Base-by-base conservation (phyloP, 352 stramenopile genomes). In the Phytophthora pluvialis region DNA sequence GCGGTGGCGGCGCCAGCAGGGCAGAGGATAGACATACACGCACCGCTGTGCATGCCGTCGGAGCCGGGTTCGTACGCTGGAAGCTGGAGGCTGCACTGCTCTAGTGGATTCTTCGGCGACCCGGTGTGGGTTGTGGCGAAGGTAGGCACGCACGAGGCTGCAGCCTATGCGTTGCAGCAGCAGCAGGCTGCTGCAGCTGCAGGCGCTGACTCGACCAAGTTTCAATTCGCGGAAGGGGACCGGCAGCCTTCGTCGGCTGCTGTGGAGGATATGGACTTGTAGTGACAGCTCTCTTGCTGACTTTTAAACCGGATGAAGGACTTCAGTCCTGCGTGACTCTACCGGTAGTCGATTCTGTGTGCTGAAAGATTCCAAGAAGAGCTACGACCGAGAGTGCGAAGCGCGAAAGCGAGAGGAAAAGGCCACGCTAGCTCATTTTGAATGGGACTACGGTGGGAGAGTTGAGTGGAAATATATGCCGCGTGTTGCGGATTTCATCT, bases 91-190 rank as follows among this genome's bases (percentile, higher is more conserved):
- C 72, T 95, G 43, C 77, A 83, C 48, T 81, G 77, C 33, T 67
- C 84, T 5, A 58, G 73, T 5, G 83, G 79, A 6, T 90, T 86
- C 56, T 93, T 95, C 43, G 86, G 85, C 12, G 85, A 95, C 13
- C 83, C 85, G 0, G 73, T 93, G 10, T 95, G 87, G 87, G 75
- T 94, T 28, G 60, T 93, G 26, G 67, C 93, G 7, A 91, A 87
- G 38, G 85, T 95, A 36, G 73, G 66, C 26, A 75, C 60, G 2
- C 60, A 38, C n/a, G 60, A 77, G 21, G 47, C 46, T 36, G 59
- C 58, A 1, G 56, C 69, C 9, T 73, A 71, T 51, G 70, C 65
- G n/a, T 35, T 64, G 60, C 65, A 72, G 40, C 67, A 72, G 16
- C 60, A 66, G 35, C 56, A 58, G 46, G 39, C 49, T 13, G 52